Base-by-base conservation (phyloP, 2,329 filamentous ascomycete genomes). In the Madurella mycetomatis region DNA sequence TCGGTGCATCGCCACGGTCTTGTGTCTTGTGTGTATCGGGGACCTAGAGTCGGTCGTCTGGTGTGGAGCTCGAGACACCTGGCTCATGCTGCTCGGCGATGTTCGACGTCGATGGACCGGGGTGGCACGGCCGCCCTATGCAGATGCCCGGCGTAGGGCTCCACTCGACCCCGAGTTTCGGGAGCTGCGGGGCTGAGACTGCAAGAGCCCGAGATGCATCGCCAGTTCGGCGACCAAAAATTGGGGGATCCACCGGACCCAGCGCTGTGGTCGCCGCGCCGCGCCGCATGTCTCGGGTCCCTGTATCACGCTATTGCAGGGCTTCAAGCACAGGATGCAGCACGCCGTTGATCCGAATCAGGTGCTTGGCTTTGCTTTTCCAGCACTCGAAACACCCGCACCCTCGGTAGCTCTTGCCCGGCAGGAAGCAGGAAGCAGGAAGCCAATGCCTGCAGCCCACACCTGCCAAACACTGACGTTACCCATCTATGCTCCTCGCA, bases 121-220 rank as follows among this genome's bases (percentile, higher is more conserved):
- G 47, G 34, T 45, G 11, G 46, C 17, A 37, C 17, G 31, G 46
- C 41, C 19, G 46, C 16, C 34, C 11, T 13, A 9, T 34, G 30
- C 16, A 30, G 41, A 31, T 42, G 41, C 45, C 53, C 32, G 49
- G 15, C 4, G 11, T 15, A 34, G 41, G 41, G 37, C 42, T 54
- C 51, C 51, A 46, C 48, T 51, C 25, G 43, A 48, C 19, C 25
- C 44, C 15, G 9, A 34, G 37, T 9, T 34, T 30, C 42, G 41
- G 19, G 19, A 32, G 39, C 39, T 30, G 43, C 16, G 16, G 48
- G 15, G 13, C 25, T 48, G 19, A 17, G 30, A n/a, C n/a, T 5
- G n/a, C 13, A 37, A 40, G 53, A 49, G 41, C 41, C 52, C 52
- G 47, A 54, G 16, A 25, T 5, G 30, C 43, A 17, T 54, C 9